phyloP scores from a whole-genome alignment of 768 basidiomycete genomes.

The Rhizopogon vesiculosus region DNA sequence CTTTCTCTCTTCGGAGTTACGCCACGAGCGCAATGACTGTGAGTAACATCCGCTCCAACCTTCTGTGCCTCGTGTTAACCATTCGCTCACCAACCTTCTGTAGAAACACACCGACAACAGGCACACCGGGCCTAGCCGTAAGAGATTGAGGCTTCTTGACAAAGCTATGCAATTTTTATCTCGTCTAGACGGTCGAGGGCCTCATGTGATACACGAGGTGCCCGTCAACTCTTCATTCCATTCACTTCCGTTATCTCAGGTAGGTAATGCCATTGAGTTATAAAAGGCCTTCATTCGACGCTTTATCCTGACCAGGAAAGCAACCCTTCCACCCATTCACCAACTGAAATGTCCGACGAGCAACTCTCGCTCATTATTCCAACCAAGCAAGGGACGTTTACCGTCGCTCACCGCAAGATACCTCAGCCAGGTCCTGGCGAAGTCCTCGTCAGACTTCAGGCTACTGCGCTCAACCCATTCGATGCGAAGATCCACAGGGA shows the following conservation, averaged over 20 bases:
- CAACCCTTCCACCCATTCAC: slow-evolving; percentile 6
- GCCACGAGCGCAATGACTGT: background rate
- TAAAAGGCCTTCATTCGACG: slow-evolving; percentile 20
- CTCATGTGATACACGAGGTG: slow-evolving; percentile 21
- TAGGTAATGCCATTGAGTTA: slow-evolving; percentile 24
- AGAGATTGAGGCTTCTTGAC: background rate
- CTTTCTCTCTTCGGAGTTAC: background rate
- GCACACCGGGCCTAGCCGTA: background rate
- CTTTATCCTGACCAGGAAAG: slow-evolving; percentile 16
- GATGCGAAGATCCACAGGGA: slow-evolving; percentile 48
- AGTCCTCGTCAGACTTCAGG: slow-evolving; percentile 41
- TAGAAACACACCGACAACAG: background rate
- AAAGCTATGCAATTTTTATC: slow-evolving; percentile 1
- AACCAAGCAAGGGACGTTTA: slow-evolving; percentile 30
- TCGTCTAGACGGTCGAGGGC: background rate
- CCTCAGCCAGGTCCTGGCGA: slow-evolving; percentile 43
- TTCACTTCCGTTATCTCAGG: background rate
- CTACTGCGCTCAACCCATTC: slow-evolving; percentile 47
- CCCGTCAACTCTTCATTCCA: background rate
- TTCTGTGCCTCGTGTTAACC: background rate
- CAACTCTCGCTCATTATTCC: slow-evolving; percentile 28
- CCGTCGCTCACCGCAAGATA: slow-evolving; percentile 27
- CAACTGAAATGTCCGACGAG: slow-evolving; percentile 18
- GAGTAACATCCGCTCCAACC: background rate
- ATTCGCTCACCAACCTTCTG: background rate